phyloP scores from a whole-genome alignment of 2,329 filamentous ascomycete species.

The Monosporascus sp. region DNA sequence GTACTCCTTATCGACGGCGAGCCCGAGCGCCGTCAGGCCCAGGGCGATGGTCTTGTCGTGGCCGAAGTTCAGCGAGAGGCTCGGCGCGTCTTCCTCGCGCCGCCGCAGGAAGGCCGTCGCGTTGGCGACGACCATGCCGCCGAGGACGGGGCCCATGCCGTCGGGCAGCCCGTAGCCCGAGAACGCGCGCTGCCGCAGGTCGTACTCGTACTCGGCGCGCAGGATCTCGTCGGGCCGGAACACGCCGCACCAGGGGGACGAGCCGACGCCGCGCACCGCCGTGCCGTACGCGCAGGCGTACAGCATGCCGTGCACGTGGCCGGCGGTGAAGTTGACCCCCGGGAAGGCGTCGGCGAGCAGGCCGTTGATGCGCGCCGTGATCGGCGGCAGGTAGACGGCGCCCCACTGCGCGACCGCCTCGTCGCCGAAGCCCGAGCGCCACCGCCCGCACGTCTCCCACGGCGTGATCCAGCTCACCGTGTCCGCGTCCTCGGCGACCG shows the following conservation, averaged over 20 bases:
- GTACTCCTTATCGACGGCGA: slow-evolving; percentile 12
- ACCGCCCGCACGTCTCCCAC: slow-evolving; percentile 11
- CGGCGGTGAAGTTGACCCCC: slow-evolving; percentile 10
- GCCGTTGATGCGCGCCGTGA: slow-evolving; percentile 13
- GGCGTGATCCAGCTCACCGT: slow-evolving; percentile 20
- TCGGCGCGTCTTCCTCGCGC: slow-evolving; percentile 1
- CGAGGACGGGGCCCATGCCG: slow-evolving; percentile 15
- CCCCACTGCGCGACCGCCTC: slow-evolving; percentile 8
- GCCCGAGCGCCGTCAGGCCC: slow-evolving; percentile 13
- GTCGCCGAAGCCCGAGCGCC: slow-evolving; percentile 9
- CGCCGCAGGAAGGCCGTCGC: slow-evolving; percentile 12
- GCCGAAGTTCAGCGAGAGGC: slow-evolving; percentile 16
- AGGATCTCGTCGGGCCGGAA: slow-evolving; percentile 15
- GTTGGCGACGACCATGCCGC: slow-evolving; percentile 15
- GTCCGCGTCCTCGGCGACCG: slow-evolving; percentile 7
- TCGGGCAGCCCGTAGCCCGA: slow-evolving; percentile 17
- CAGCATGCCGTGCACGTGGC: slow-evolving; percentile 15
- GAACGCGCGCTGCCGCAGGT: slow-evolving; percentile 18
- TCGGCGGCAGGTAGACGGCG: slow-evolving; percentile 14
- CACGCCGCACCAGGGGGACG: slow-evolving; percentile 16
- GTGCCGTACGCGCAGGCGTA: slow-evolving; percentile 20
- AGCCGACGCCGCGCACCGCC: slow-evolving; percentile 11
- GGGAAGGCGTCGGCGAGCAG: slow-evolving; percentile 9
- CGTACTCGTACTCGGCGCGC: slow-evolving; percentile 17
- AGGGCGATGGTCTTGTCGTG: slow-evolving; percentile 20